These are phyloP conservation scores for Fusarium chaquense DNA, from an alignment of 2,329 filamentous ascomycete species.

Conservation along the genomic window DNA sequence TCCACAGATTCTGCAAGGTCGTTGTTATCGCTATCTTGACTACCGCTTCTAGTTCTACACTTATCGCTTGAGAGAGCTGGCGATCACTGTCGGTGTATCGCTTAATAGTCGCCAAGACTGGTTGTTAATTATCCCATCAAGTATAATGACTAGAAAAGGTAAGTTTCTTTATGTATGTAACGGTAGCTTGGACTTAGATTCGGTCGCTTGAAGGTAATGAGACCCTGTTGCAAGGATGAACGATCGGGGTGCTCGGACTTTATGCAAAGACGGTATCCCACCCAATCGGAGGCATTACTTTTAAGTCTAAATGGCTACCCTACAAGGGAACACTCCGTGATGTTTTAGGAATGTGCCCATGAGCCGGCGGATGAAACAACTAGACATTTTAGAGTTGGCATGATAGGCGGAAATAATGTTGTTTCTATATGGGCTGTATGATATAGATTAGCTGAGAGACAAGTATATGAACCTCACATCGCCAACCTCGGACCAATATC, in stretches of 20 bases:
- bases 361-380: conserved; percentile 18
- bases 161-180: neutral
- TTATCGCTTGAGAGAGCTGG: neutral
- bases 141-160: neutral
- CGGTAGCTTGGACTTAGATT: neutral
- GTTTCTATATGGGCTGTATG: conserved; percentile 1
- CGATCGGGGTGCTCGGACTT: neutral
- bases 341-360: conserved; percentile 15
- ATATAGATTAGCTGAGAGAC: neutral
- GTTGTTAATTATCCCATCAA: neutral
- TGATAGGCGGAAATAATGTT: conserved; percentile 17
- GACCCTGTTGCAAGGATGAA: neutral
- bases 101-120: neutral
- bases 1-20: neutral
- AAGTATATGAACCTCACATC: neutral
- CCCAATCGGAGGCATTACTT: conserved; percentile 6
- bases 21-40: neutral
- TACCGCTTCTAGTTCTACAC: neutral
- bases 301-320: conserved; percentile 2
- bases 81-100: conserved; percentile 3
- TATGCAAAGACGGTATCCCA: neutral
- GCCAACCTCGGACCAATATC: neutral
- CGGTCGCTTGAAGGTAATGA: conserved; percentile 8
- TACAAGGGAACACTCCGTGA: conserved; percentile 23
- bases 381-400: conserved; percentile 9